phyloP scores from a whole-genome alignment of 106 monocot genomes.

The Dendrobium chrysotoxum region DNA sequence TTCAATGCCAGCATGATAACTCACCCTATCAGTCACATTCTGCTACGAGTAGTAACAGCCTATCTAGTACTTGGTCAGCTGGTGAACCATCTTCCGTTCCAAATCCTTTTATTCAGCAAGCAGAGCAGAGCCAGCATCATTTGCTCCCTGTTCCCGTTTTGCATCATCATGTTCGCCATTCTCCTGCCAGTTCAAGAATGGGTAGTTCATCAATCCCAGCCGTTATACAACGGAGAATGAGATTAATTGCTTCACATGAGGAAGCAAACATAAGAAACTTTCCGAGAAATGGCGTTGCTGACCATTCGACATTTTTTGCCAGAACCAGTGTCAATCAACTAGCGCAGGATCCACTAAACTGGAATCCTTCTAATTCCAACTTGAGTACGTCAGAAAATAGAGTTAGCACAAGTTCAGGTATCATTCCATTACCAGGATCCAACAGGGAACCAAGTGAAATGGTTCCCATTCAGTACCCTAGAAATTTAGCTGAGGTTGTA shows the following conservation, averaged over 20 bases:
- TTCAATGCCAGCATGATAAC: slow-evolving; percentile 25
- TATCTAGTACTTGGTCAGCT: slow-evolving; percentile 20
- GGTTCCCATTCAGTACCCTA: slow-evolving; percentile 16
- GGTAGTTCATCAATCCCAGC: slow-evolving; percentile 25
- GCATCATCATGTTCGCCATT: slow-evolving; percentile 15
- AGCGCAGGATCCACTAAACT: slow-evolving; percentile 27
- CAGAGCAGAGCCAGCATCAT: slow-evolving; percentile 16
- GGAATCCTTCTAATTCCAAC: slow-evolving; percentile 27
- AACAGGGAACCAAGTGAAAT: slow-evolving; percentile 31
- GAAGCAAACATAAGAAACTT: slow-evolving; percentile 19
- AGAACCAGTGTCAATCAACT: slow-evolving; percentile 23
- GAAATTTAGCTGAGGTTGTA: slow-evolving; percentile 28
- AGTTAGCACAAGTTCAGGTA: slow-evolving; percentile 20
- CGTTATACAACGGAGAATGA: slow-evolving; percentile 20
- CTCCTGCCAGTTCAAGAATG: background rate
- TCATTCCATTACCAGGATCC: slow-evolving; percentile 23
- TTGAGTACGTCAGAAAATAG: slow-evolving; percentile 19
- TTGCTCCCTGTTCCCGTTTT: slow-evolving; percentile 18
- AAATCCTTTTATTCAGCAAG: background rate
- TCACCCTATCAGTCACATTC: slow-evolving; percentile 25
- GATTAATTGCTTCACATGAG: slow-evolving; percentile 8
- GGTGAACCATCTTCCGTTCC: slow-evolving; percentile 29
- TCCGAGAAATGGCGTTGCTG: slow-evolving; percentile 9
- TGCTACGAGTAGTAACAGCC: slow-evolving; percentile 22
- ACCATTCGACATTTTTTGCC: slow-evolving; percentile 16